Base-by-base conservation (phyloP, 768 basidiomycete species). In the Terana coerulea region DNA sequence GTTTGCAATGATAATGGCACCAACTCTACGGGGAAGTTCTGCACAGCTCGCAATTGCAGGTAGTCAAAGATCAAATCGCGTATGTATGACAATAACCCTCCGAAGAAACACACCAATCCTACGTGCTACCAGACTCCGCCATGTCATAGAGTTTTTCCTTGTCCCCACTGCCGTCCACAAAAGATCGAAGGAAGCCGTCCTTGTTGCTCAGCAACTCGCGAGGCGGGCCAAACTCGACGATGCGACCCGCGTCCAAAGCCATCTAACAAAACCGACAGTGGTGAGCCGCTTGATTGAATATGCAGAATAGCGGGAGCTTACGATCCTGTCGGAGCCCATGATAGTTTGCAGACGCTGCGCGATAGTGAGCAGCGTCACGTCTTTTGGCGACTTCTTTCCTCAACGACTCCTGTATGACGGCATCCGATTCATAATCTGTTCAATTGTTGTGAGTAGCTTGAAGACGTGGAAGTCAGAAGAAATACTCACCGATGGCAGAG, bases 241-340 rank as follows among this genome's bases (percentile, higher is more conserved):
- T 10, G 17, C 10, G 33, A 10, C 17, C 33, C 10, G 33, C 17
- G 10, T 34, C 33, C 17, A 17, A 34, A 34, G 17, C 10, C 33
- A 34, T 10, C 33, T n/a, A 34, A 10, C 17, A 17, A 34, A 34
- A 34, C 33, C 10, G 10, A 34, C 33, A 34, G 17, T n/a, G 10
- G 10, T 34, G 10, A 34, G n/a, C n/a, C n/a, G n/a, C n/a, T n/a
- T n/a, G n/a, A n/a, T n/a, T n/a, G n/a, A n/a, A n/a, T n/a, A n/a
- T 34, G 10, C 33, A 34, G 33, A 10, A 10, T n/a, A 10, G 17
- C 10, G 10, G 33, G 10, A 15, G 36, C 47, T 7, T 41, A 82
- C 71, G 42, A 83, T 78, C 57, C 78, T 78, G 62, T 84, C 81
- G 3, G 79, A 77, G 45, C 81, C 81, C 69, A 80, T 80, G 53